Evolutionary conservation across 495 filamentous ascomycete species (phyloP).

Genomic region (Aspergillus saccharolyticus): DNA sequence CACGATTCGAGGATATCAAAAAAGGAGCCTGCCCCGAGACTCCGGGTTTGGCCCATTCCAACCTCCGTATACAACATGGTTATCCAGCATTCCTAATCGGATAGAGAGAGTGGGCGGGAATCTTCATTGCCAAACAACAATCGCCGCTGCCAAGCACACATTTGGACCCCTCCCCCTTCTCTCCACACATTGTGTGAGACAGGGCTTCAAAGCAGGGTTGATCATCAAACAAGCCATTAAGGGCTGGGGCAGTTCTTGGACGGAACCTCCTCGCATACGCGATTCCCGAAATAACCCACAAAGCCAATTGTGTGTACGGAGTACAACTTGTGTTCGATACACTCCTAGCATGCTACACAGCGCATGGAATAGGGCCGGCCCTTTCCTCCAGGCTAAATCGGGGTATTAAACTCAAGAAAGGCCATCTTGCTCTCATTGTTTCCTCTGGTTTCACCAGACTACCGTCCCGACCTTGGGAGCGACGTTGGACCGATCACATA

Average conservation of each 20-base stretch:
- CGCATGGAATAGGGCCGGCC: background rate
- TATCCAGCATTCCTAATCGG: constrained; percentile 9
- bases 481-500: background rate
- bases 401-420: background rate
- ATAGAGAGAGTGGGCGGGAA: background rate
- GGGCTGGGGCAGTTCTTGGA: background rate
- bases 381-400: background rate
- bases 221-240: background rate
- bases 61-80: background rate
- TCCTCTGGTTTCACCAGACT: no score
- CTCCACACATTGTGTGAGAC: background rate
- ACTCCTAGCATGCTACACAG: background rate
- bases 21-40: no score
- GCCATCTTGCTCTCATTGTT: background rate
- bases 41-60: background rate
- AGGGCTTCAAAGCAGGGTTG: constrained; percentile 2
- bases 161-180: background rate
- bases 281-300: no score
- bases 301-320: no score
- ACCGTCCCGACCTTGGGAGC: no score
- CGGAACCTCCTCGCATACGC: constrained; percentile 3
- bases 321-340: background rate
- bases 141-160: constrained; percentile 2
- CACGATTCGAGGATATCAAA: background rate
- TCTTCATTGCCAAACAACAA: constrained; percentile 5